Evolutionary conservation across 208 protist genomes (phyloP), one percentile per base, ranked within the genome.

Genomic region (Trypanosomatidae sp.): DNA sequence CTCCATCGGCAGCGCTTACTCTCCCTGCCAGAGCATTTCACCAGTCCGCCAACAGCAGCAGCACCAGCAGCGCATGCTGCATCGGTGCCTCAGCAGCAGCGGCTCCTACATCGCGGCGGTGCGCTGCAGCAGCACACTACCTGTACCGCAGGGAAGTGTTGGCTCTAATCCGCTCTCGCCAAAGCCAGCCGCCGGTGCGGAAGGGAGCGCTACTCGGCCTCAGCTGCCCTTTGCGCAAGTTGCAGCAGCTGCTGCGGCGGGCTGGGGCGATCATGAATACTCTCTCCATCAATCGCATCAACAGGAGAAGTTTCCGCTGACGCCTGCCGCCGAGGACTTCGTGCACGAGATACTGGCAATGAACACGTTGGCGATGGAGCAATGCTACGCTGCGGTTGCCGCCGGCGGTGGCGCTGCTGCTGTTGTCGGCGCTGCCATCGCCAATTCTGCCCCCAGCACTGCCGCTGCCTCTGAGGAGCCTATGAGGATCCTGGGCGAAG

Each of bases 361-460:
- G 84, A 95, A 95, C 76, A 90, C 91, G 6, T 79, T 91, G 50
- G 91, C 87, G 47, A 95, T 95, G 91, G 87, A 93, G 77, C 78
- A 81, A 46, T 91, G 85, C 75, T 71, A 89, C 59, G 65, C 75
- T 4, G 79, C 77, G 49, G n/a, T 76, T 22, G 76, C 69, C 22
- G 73, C 69, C 3, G 55, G 39, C 53, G 55, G 30, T n/a, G 50
- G 44, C 15, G 65, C 52, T 43, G 52, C 36, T 17, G 41, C 53
- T 28, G 33, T 9, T 43, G 52, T 50, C 13, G 55, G 50, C 6
- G 25, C 41, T 9, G 53, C 44, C 52, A 17, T 25, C 36, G 28
- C 68, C 25, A 52, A 10, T 15, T 28, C 52, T 12, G 49, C 28
- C 52, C 52, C 67, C 19, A 60, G 46, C 39, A 22, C 60, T 43